These are phyloP conservation scores for Arthroderma sp. DNA, from an alignment of 2,329 filamentous ascomycete genomes.

Conservation along the genomic window DNA sequence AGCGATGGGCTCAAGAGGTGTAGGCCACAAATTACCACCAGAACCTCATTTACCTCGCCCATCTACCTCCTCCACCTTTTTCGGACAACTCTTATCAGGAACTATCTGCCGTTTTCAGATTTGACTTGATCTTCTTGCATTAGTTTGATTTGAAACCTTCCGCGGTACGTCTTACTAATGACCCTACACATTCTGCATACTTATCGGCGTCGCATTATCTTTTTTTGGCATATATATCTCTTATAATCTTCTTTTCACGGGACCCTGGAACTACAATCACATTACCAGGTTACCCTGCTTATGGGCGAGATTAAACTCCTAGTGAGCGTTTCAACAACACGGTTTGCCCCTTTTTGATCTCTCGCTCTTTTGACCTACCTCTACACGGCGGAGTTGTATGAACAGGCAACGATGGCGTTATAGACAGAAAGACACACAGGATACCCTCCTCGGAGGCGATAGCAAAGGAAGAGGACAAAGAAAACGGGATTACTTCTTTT, in stretches of 20 bases:
- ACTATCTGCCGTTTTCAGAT: neutral
- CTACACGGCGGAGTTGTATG: neutral
- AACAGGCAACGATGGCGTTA: neutral
- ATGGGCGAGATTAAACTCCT: neutral
- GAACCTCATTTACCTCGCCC: neutral
- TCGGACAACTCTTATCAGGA: neutral
- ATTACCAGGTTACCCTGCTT: neutral
- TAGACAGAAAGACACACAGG: neutral
- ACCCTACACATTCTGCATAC: neutral
- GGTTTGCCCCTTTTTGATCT: neutral
- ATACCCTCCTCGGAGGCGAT: too few species aligned
- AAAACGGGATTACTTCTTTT: too few species aligned
- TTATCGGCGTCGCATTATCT: neutral
- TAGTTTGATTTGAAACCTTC: neutral
- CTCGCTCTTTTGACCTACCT: neutral
- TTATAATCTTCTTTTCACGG: neutral
- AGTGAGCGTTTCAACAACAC: constrained; percentile 12
- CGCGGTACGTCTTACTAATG: neutral
- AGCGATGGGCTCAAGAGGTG: constrained; percentile 58
- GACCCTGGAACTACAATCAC: neutral
- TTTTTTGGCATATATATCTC: neutral
- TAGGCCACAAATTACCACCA: neutral
- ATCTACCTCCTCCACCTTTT: neutral
- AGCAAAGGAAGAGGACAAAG: too few species aligned
- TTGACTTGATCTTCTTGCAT: neutral